Evolutionary conservation across 1,139 yeast species (phyloP).

Genomic region (Nematodospora anomalae): DNA sequence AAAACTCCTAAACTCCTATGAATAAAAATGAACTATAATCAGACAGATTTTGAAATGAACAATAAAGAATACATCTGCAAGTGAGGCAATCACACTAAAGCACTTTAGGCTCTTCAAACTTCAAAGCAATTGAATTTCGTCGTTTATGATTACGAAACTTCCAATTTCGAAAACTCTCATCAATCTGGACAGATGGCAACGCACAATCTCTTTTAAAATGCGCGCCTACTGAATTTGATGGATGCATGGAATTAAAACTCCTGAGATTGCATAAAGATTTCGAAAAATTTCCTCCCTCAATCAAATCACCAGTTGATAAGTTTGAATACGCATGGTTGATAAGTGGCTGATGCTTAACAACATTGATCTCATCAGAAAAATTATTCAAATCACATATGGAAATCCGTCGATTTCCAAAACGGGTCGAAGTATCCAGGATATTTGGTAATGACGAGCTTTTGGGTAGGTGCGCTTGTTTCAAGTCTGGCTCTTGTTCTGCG

Average conservation of each 20-base stretch:
- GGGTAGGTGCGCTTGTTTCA: neutral
- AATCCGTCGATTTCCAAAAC: conserved; percentile 13
- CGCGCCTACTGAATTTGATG: neutral
- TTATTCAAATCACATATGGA: conserved; percentile 29
- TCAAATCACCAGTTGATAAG: conserved; percentile 9
- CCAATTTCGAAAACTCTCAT: neutral
- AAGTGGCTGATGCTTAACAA: conserved; percentile 5
- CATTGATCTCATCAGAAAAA: conserved; percentile 15
- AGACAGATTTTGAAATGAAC: no score
- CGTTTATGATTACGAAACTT: conserved; percentile 16
- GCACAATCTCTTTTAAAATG: neutral
- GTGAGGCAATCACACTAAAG: no score
- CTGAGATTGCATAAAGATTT: neutral
- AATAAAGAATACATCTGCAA: no score
- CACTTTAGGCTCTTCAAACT: conserved; percentile 25
- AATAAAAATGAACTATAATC: neutral
- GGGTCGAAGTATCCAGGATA: conserved; percentile 9
- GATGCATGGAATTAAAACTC: conserved; percentile 2
- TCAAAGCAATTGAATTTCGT: conserved; percentile 33
- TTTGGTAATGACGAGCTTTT: conserved; percentile 15
- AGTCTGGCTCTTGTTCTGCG: neutral
- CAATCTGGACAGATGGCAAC: neutral
- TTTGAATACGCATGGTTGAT: conserved; percentile 3
- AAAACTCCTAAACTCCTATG: neutral
- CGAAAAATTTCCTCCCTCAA: neutral